Base-by-base conservation (phyloP, 495 filamentous ascomycete genomes). In the Cryomyces antarcticus region DNA sequence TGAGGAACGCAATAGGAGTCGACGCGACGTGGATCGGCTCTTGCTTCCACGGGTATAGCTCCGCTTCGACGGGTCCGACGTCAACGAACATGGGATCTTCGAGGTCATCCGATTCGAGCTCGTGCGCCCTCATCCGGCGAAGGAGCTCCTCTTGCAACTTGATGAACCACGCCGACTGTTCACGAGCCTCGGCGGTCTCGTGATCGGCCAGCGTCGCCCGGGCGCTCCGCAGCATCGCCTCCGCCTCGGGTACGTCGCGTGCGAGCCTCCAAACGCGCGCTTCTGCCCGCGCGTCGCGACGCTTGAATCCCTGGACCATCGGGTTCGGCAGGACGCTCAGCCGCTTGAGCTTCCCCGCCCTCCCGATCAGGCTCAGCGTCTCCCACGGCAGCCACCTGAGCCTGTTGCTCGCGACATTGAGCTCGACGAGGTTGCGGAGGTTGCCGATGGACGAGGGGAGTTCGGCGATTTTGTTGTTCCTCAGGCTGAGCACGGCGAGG, bases 401-500 rank as follows among this genome's bases (percentile, higher is more conserved):
- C n/a, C 57, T 51, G 48, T 89, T 89, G 37, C 78, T 66, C 5
- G 77, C 70, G 10, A 93, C 45, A 42, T 86, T 86, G 6, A 89
- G 64, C 30, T 74, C 69, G 50, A 68, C 58, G 5, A 93, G 61
- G 36, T 75, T 72, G 5, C 54, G 62, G 10, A 92, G 61, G 33
- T 68, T 69, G n/a, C 64, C 62, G 35, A 92, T 80, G 0, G 67
- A 62, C 0, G 72, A 60, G 5, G 80, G 80, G 6, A 93, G 61
- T 31, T 76, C 68, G 0, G 53, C 59, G 6, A 93, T 63, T 29
- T 68, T 52, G 57, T 88, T 92, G 44, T 66, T 71, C 4, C 84
- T 77, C 41, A 93, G 60, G 53, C 70, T 83, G 30, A 93, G 70
- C 6, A 80, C 72, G 4, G 68, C 75, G 30, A 89, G 57, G 45